These are phyloP conservation scores for Nothomitra cinnamomea DNA, from an alignment of 2,329 filamentous ascomycete species.

Conservation along the genomic window DNA sequence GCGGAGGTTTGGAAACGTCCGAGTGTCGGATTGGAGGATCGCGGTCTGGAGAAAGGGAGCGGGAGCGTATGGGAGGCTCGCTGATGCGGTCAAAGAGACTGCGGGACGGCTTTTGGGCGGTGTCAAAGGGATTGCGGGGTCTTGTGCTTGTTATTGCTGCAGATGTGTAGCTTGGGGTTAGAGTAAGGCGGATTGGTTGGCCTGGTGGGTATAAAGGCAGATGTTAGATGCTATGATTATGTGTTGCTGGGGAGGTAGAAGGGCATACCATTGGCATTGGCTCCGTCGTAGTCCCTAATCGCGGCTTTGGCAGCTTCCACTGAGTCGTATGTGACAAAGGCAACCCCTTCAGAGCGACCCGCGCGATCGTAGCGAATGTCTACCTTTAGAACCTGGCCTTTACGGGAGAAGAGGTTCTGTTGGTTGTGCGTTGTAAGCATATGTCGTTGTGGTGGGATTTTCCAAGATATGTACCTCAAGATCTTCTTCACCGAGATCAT, in stretches of 20 bases:
- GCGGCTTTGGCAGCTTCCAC: constrained; percentile 56
- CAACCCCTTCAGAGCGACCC: constrained; percentile 71
- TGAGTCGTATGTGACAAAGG: constrained; percentile 64
- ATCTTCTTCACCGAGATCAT: constrained; percentile 74
- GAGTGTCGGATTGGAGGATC: constrained; percentile 15
- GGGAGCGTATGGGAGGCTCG: constrained; percentile 27
- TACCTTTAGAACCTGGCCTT: constrained; percentile 53
- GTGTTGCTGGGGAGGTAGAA: constrained; percentile 26
- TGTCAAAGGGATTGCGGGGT: constrained; percentile 30
- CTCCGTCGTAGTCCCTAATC: constrained; percentile 67
- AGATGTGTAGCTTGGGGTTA: constrained; percentile 38
- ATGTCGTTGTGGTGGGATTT: neutral
- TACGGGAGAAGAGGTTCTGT: constrained; percentile 64
- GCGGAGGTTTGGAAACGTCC: constrained; percentile 35
- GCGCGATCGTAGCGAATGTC: constrained; percentile 71
- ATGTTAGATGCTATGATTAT: constrained; percentile 3
- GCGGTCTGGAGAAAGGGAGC: constrained; percentile 24
- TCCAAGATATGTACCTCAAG: constrained; percentile 41
- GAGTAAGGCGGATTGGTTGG: constrained; percentile 60
- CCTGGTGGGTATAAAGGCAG: constrained; percentile 26
- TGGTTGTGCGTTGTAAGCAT: neutral
- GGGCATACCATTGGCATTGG: constrained; percentile 51
- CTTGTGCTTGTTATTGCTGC: constrained; percentile 2
- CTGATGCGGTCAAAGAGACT: constrained; percentile 51
- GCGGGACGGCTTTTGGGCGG: constrained; percentile 31